Base-by-base conservation (phyloP, 805 yeast species). In the Tetrapisispora pingtungensis region DNA sequence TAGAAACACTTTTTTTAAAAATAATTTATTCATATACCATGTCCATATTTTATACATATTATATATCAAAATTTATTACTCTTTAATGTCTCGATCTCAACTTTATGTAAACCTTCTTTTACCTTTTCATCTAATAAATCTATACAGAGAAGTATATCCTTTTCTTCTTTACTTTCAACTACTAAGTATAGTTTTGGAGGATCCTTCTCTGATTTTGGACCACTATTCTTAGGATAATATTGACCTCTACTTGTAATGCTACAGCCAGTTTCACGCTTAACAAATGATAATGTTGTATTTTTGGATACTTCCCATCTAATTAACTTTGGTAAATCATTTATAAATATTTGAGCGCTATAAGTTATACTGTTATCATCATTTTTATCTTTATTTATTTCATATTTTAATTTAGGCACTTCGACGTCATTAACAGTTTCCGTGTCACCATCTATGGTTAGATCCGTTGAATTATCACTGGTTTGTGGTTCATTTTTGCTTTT, bases 161-260 rank as follows among this genome's bases (percentile, higher is more conserved):
- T 61, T 42, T 80, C 82, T 7, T 75, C 75, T 14, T 72, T 73
- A 2, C 90, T 88, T 60, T 90, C 97, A 28, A 90, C 77, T 19
- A 84, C 68, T 15, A 90, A 64, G 51, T 83, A 84, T 45, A 90
- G 66, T 62, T 86, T 88, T 1, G 86, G 85, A 32, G 81, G 87
- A 14, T 78, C 81, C 3, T 62, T 68, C 0, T 70, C 74, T 15
- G 70, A 68, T 4, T 70, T 68, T 3, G 83, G 80, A 12, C 59
- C 66, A 38, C 74, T 66, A 0, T 84, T 82, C 15, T 75, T 69
- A 0, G 87, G 80, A 45, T 83, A 81, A 56, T 67, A 88, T 49
- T 74, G 77, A 14, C 98, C 98, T 56, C 80, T 84, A 43, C 79
- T 77, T 1, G 96, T 88, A 37, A 89, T 77, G 6, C 95, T 78